Evolutionary conservation across 306 rosid genomes (phyloP).

Genomic region (Lithocarpus polystachyus): DNA sequence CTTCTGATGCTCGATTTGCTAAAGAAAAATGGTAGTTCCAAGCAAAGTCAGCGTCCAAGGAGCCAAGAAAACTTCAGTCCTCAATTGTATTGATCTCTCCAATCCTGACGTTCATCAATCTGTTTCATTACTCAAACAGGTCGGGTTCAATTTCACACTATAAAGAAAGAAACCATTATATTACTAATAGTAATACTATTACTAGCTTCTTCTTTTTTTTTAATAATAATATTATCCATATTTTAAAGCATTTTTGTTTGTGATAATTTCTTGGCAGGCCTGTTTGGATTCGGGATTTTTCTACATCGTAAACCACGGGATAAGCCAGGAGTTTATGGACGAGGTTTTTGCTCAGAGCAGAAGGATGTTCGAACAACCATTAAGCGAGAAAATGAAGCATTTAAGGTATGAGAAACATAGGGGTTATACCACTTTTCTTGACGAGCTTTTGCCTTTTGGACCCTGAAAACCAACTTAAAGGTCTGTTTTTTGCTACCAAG

Average conservation of each 20-base stretch:
- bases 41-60: background rate
- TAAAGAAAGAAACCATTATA: too few species aligned
- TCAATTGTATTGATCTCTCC: slow-evolving; percentile 74
- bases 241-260: background rate
- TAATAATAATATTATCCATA: too few species aligned
- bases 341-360: slow-evolving; percentile 70
- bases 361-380: slow-evolving; percentile 56
- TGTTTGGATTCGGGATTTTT: slow-evolving; percentile 95
- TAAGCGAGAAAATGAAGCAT: slow-evolving; percentile 62
- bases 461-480: slow-evolving; percentile 65
- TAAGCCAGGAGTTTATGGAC: slow-evolving; percentile 60
- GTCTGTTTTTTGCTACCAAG: slow-evolving; percentile 33
- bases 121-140: slow-evolving; percentile 75
- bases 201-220: background rate
- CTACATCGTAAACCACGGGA: slow-evolving; percentile 81
- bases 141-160: background rate
- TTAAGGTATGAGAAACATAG: slow-evolving; percentile 77
- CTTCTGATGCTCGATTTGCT: too few species aligned
- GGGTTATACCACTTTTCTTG: slow-evolving; percentile 85
- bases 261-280: slow-evolving; percentile 42
- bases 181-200: background rate
- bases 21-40: too few species aligned
- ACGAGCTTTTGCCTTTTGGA: slow-evolving; percentile 67
- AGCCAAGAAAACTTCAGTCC: slow-evolving; percentile 36
- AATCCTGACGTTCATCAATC: slow-evolving; percentile 54